Percentiles rank a stretch among this genome's conserved stretches.
phyloP scores from a whole-genome alignment of 1,284 basidiomycete species.

The Sanguinoderma infundibulare region DNA sequence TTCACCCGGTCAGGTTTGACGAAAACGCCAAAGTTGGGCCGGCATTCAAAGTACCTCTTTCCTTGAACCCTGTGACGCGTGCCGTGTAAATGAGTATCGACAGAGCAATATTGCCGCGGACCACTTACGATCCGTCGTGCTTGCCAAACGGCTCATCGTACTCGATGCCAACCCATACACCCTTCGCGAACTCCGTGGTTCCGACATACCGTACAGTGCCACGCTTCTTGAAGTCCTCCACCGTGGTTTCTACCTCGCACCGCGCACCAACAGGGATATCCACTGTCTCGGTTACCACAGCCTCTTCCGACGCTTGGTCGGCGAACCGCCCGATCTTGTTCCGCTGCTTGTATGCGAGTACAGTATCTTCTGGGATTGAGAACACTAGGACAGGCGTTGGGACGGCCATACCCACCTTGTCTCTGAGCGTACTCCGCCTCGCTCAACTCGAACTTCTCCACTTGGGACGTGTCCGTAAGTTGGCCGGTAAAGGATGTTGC shows the following conservation, averaged over 20 bases:
- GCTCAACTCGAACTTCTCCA: slow-evolving; percentile 93
- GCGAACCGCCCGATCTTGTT: slow-evolving; percentile 93
- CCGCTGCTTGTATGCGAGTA: slow-evolving; percentile 88
- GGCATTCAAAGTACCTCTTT: slow-evolving; percentile 83
- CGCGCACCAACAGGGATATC: slow-evolving; percentile 72
- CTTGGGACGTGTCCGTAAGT: slow-evolving; percentile 82
- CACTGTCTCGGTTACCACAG: slow-evolving; percentile 36
- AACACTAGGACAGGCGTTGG: not conserved
- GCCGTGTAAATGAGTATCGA: not conserved
- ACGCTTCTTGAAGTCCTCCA: slow-evolving; percentile 71
- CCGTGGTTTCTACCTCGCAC: slow-evolving; percentile 79
- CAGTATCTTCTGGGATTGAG: slow-evolving; percentile 65
- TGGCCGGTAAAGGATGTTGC: slow-evolving; percentile 76
- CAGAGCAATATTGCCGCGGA: not conserved
- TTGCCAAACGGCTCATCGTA: slow-evolving; percentile 97
- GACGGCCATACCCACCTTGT: slow-evolving; percentile 53
- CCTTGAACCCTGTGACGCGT: slow-evolving; percentile 72
- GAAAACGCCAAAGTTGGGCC: slow-evolving; percentile 83
- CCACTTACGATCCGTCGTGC: slow-evolving; percentile 89
- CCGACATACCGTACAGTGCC: slow-evolving; percentile 91
- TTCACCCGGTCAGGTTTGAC: slow-evolving; percentile 84
- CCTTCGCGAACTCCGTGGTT: slow-evolving; percentile 75
- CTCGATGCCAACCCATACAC: slow-evolving; percentile 91
- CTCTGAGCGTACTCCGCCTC: slow-evolving; percentile 83
- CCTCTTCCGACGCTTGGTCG: slow-evolving; percentile 40